Percentiles rank a stretch among this genome's conserved stretches.
Conservation (phyloP, 1,284 basidiomycete species). For the Rhodotorula sp. region DNA sequence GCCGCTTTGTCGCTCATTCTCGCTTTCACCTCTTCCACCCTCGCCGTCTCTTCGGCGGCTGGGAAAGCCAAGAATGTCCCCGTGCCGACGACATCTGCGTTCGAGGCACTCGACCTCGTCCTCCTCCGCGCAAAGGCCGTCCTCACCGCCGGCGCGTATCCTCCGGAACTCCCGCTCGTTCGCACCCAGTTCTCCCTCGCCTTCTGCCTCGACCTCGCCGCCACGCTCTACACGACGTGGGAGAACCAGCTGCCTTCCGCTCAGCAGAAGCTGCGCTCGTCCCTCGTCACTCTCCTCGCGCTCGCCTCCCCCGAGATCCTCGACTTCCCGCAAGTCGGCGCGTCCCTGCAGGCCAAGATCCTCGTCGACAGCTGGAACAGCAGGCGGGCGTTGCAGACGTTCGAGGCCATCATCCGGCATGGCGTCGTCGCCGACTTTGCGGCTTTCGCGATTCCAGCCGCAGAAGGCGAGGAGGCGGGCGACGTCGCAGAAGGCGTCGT, state of each 20-base stretch:
- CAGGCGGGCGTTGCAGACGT: constrained; percentile 26
- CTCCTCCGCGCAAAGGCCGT: constrained; percentile 12
- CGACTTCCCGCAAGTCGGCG: constrained; percentile 10
- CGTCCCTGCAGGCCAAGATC: constrained; percentile 20
- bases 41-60: constrained; percentile 2
- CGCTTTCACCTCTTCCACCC: neutral
- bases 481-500: constrained; percentile 22
- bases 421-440: constrained; percentile 16
- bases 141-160: neutral
- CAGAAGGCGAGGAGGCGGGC: neutral
- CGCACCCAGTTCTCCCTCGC: constrained; percentile 1
- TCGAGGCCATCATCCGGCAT: constrained; percentile 21
- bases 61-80: neutral
- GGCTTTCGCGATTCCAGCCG: constrained; percentile 10
- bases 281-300: constrained; percentile 24
- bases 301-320: constrained; percentile 14
- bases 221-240: constrained; percentile 26
- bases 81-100: constrained; percentile 13
- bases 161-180: constrained; percentile 10
- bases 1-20: constrained; percentile 23
- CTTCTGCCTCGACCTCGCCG: constrained; percentile 12
- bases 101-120: constrained; percentile 31
- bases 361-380: constrained; percentile 33
- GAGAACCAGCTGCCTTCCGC: constrained; percentile 20
- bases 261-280: constrained; percentile 15